Evolutionary conservation across 345 rosid genomes (phyloP).

Genomic region (Sisymbrium altissimum): DNA sequence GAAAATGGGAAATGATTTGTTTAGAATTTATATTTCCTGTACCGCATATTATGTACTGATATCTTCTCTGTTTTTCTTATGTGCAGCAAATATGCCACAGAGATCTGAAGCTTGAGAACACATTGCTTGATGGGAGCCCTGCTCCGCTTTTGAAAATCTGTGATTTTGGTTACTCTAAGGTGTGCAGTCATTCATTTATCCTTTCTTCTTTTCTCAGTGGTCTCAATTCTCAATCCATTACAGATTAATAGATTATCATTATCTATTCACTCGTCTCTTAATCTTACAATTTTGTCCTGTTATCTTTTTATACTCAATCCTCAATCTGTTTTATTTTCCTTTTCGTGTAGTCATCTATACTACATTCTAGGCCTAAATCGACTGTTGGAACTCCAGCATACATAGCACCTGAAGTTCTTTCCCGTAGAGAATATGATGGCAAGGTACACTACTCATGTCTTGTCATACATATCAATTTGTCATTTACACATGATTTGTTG

Average conservation of each 20-base stretch:
- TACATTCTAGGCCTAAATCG: slow-evolving; percentile 89
- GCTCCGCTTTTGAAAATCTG: slow-evolving; percentile 84
- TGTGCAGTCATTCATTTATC: slow-evolving; percentile 21
- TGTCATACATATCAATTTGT: not conserved
- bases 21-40: not conserved
- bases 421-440: slow-evolving; percentile 77
- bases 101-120: slow-evolving; percentile 81
- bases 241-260: slow-evolving; percentile 18
- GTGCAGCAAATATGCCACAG: slow-evolving; percentile 86
- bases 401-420: slow-evolving; percentile 86
- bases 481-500: not conserved
- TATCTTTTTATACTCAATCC: not conserved
- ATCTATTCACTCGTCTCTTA: not conserved
- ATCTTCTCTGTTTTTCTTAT: slow-evolving; percentile 14
- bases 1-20: not conserved
- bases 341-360: slow-evolving; percentile 57
- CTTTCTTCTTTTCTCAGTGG: not conserved
- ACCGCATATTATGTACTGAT: not conserved
- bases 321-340: not conserved
- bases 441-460: slow-evolving; percentile 43
- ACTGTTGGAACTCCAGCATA: slow-evolving; percentile 97
- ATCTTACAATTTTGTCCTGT: not conserved
- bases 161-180: slow-evolving; percentile 86
- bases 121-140: slow-evolving; percentile 83
- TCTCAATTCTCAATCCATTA: not conserved